Conservation (phyloP, 2,329 filamentous ascomycete genomes). For the Cladophialophora immunda region DNA sequence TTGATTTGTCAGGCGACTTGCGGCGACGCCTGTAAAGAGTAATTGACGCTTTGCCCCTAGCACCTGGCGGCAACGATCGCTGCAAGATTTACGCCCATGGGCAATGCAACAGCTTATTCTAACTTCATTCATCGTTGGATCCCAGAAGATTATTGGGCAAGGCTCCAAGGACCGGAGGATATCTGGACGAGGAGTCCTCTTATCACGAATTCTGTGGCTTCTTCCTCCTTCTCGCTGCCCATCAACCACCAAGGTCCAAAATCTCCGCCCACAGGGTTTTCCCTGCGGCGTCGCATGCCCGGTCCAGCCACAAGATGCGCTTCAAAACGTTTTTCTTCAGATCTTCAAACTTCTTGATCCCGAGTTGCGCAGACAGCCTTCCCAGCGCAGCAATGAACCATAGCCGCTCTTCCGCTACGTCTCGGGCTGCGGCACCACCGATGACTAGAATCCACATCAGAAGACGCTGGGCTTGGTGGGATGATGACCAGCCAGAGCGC, state of each 20-base stretch:
- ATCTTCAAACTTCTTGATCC: slow-evolving; percentile 17
- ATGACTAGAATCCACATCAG: slow-evolving; percentile 19
- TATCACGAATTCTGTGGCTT: not conserved
- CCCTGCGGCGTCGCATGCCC: slow-evolving; percentile 19
- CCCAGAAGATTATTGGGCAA: not conserved
- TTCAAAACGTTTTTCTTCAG: slow-evolving; percentile 17
- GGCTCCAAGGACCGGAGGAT: not conserved
- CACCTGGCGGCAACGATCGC: not conserved
- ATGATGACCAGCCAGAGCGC: slow-evolving; percentile 20
- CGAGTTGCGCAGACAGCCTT: slow-evolving; percentile 4
- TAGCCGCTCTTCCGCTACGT: slow-evolving; percentile 13
- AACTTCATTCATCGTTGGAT: not conserved
- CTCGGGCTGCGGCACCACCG: slow-evolving; percentile 14
- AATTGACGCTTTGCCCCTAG: not conserved
- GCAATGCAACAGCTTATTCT: not conserved
- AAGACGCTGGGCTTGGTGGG: slow-evolving; percentile 13
- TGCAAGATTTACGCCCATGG: not conserved
- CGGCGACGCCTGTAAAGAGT: not conserved
- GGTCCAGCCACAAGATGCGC: slow-evolving; percentile 21
- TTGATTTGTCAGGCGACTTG: not conserved
- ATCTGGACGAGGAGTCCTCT: not conserved
- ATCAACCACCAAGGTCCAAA: slow-evolving; percentile 8
- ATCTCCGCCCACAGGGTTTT: slow-evolving; percentile 13
- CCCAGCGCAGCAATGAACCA: slow-evolving; percentile 19
- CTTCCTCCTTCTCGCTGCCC: not conserved